Evolutionary conservation across 1,139 yeast genomes (phyloP), one percentile per base, ranked within the genome.

Genomic region (Geotrichum carabidarum): DNA sequence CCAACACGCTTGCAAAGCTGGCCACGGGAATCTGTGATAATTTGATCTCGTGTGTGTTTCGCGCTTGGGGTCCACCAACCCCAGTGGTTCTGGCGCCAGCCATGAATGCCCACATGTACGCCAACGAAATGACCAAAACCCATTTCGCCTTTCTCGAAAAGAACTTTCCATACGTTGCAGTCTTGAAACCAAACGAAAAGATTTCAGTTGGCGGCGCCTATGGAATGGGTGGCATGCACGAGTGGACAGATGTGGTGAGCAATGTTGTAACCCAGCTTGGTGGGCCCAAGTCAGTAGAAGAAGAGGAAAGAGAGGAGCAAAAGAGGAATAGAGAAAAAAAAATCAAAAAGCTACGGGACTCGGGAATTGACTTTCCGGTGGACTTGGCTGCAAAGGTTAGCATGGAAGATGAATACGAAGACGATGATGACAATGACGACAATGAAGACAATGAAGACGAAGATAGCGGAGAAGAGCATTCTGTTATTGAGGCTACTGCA

Each of bases 181-280:
- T 93, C 14, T 78, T 93, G 66, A 84, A 81, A 65, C 99, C 99
- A 0, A 91, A 93, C 30, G 98, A 93, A 65, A 93, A 93, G 70
- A 95, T 90, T 6, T 76, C 88, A 60, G 88, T 87, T 2, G 88
- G 96, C 74, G 99, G 99, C 51, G 99, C 93, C 70, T 87, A 91
- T 56, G 99, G 99, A 1, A 85, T 81, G 75, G 98, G 98, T 30
- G 99, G 98, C 9, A 93, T 93, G 99, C 78, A 95, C 66, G 98
- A 93, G 71, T 91, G 97, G 96, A 79, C 83, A 59, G 97, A 90
- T 61, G 80, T 91, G 54, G 97, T 90, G 8, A 96, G 88, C 63
- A 81, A 83, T 14, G 70, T 89, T 55, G 82, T 87, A 51, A 78
- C 81, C 7, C 61, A 67, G 22, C 64, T 73, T n/a, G 74, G 74